phyloP scores from a whole-genome alignment of 305 asterid genomes.

The Solanum hybrid region DNA sequence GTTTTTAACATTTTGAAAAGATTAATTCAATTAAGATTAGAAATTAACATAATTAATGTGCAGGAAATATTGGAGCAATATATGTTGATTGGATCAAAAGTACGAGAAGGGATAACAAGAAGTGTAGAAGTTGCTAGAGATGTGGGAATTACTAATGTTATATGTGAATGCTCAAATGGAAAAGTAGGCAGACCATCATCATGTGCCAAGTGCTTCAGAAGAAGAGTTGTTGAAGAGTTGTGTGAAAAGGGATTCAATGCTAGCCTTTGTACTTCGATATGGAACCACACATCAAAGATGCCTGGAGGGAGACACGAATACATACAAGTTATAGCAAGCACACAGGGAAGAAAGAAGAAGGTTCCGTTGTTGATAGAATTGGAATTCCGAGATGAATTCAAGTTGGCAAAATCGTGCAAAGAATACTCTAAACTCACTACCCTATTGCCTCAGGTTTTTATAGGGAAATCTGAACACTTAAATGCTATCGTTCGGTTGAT shows the following conservation, averaged over 20 bases:
- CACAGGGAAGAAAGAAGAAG: constrained; percentile 35
- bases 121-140: constrained; percentile 22
- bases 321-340: constrained; percentile 38
- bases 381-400: constrained; percentile 42
- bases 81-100: constrained; percentile 23
- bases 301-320: constrained; percentile 50
- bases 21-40: background rate
- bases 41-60: background rate
- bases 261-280: constrained; percentile 28
- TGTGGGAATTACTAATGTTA: background rate
- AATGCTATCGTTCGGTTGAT: constrained; percentile 33
- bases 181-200: constrained; percentile 4
- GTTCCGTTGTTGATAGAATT: constrained; percentile 32
- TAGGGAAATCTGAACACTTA: constrained; percentile 37
- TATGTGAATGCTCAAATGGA: constrained; percentile 25
- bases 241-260: constrained; percentile 34
- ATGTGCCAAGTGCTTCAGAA: constrained; percentile 26
- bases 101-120: constrained; percentile 27
- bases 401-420: constrained; percentile 40
- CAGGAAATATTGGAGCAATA: constrained; percentile 43
- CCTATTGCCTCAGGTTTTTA: constrained; percentile 33
- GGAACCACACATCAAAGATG: constrained; percentile 29
- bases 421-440: constrained; percentile 26
- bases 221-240: constrained; percentile 24
- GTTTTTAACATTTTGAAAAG: background rate